These are phyloP conservation scores for Fusarium redolens DNA, from an alignment of 2,329 filamentous ascomycete species.

Conservation along the genomic window DNA sequence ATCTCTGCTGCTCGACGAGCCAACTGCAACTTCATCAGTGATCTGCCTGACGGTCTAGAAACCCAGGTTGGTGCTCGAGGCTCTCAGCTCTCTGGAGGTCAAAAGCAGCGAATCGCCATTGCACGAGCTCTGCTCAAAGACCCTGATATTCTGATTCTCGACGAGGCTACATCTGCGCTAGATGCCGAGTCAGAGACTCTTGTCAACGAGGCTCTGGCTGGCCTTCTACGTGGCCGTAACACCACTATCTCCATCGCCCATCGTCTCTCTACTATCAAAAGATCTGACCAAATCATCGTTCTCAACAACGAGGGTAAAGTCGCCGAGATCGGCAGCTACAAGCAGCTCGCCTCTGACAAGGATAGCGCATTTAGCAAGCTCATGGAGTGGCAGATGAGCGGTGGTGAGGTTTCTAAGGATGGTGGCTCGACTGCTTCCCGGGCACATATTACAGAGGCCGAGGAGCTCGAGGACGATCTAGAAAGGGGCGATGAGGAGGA, in stretches of 20 bases:
- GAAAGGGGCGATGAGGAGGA: slow-evolving; percentile 54
- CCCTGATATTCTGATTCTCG: slow-evolving; percentile 95
- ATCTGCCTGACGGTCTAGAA: slow-evolving; percentile 95
- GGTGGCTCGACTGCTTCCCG: slow-evolving; percentile 47
- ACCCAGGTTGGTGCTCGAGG: slow-evolving; percentile 93
- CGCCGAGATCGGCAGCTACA: slow-evolving; percentile 89
- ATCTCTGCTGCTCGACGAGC: slow-evolving; percentile 88
- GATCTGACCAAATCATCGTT: slow-evolving; percentile 94
- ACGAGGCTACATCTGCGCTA: slow-evolving; percentile 94
- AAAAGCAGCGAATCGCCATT: slow-evolving; percentile 98
- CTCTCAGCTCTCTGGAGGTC: slow-evolving; percentile 92
- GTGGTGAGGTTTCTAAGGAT: slow-evolving; percentile 71
- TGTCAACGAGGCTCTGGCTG: slow-evolving; percentile 88
- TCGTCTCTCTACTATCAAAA: slow-evolving; percentile 94
- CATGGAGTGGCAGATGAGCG: slow-evolving; percentile 99
- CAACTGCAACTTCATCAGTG: slow-evolving; percentile 96
- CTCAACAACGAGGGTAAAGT: slow-evolving; percentile 88
- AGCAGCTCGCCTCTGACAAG: slow-evolving; percentile 76
- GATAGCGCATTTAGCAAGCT: slow-evolving; percentile 91
- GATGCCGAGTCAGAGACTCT: slow-evolving; percentile 97
- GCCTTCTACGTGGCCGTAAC: slow-evolving; percentile 85
- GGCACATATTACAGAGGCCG: slow-evolving; percentile 61
- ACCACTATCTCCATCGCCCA: slow-evolving; percentile 99
- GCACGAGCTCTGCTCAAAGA: slow-evolving; percentile 94
- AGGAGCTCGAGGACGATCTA: slow-evolving; percentile 64